Evolutionary conservation across 768 basidiomycete genomes (phyloP).

Genomic region (Ramaria sp.): DNA sequence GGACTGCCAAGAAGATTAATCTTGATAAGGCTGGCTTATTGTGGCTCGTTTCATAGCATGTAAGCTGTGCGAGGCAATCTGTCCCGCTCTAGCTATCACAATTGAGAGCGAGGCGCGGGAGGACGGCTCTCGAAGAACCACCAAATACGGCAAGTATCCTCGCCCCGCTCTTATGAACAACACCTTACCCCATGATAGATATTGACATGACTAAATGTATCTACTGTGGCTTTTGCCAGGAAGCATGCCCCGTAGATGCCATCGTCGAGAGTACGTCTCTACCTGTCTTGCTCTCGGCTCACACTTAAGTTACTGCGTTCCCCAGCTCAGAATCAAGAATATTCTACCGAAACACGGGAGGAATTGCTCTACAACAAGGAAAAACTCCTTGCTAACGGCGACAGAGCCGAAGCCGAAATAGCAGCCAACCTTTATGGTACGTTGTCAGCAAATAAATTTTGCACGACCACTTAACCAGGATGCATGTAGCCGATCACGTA

Average conservation of each 20-base stretch:
- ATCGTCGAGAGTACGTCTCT: conserved; percentile 87
- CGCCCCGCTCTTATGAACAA: not conserved
- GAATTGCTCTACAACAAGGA: conserved; percentile 99
- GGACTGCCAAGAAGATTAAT: conserved; percentile 15
- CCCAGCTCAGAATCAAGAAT: conserved; percentile 93
- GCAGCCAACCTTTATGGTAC: conserved; percentile 83
- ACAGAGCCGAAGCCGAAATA: conserved; percentile 94
- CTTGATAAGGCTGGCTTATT: not conserved
- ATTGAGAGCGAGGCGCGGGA: conserved; percentile 95
- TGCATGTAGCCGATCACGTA: conserved; percentile 63
- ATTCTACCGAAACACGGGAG: conserved; percentile 94
- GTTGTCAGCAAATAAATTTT: conserved; percentile 14
- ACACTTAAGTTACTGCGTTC: not conserved
- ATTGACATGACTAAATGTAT: conserved; percentile 99
- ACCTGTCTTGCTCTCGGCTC: not conserved
- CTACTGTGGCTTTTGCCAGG: conserved; percentile 99
- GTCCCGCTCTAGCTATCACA: conserved; percentile 98
- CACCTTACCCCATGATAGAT: conserved; percentile 35
- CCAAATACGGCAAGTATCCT: conserved; percentile 73
- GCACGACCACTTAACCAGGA: conserved; percentile 15
- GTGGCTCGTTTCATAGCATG: conserved; percentile 48
- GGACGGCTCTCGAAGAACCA: conserved; percentile 94
- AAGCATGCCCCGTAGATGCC: conserved; percentile 98
- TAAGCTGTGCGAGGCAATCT: conserved; percentile 98
- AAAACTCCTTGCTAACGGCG: conserved; percentile 93